Base-by-base conservation (phyloP, 805 yeast genomes). In the Candida verbasci region DNA sequence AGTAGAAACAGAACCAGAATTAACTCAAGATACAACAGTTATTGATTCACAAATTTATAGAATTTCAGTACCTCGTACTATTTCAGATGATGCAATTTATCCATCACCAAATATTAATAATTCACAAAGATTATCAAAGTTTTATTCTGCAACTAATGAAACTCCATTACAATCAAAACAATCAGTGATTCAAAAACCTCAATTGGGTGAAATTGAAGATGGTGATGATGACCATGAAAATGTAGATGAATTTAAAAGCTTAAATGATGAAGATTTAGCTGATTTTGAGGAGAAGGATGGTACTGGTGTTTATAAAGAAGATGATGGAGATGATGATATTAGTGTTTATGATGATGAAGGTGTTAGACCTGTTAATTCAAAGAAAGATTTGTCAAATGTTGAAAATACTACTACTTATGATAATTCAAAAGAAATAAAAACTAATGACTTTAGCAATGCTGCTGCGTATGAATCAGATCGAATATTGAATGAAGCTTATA, bases 121-220 rank as follows among this genome's bases (percentile, higher is more conserved):
- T 18, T 9, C 31, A n/a, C n/a, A n/a, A n/a, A 17, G 8, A 29
- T 29, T 29, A 21, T 18, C 24, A n/a, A 30, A 30, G 22, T 22
- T 30, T 22, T 6, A n/a, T 18, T n/a, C 28, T 6, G 28, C 35
- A 23, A 26, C 18, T 26, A 24, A 24, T 17, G 21, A 14, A 15
- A 29, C 24, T 4, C 35, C 35, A 11, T 24, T 24, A n/a, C 20
- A 31, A 23, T 7, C n/a, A 7, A n/a, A 20, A 25, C 18, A 33
- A n/a, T 12, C 30, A 33, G 25, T 25, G 14, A 33, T 33, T 17
- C 30, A 24, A 18, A 25, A 25, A 25, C 36, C 36, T 6, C 24
- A 33, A 20, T 33, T 33, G 30, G 29, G 29, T 29, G 38, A 35
- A 5, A 17, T 29, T 9, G 33, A 29, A 6, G 38, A 35, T 23